Evolutionary conservation across 371 early-diverging fungal genomes (phyloP), one percentile per base, ranked within the genome.

Genomic region (Fennellomyces sp.): DNA sequence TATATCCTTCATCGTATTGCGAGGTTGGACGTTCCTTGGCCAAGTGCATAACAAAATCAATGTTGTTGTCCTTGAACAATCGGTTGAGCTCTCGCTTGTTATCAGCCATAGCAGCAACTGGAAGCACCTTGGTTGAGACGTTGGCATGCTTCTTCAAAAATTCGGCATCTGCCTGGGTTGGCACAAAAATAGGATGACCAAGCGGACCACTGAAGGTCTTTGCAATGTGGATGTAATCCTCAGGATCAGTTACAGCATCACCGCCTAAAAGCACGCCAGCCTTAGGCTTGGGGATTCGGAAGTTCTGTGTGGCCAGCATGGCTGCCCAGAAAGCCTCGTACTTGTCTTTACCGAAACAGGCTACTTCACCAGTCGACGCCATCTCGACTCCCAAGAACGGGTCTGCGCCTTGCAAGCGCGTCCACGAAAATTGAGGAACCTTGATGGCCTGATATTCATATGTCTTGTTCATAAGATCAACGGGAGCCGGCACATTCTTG

Each of bases 301-400:
- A 94, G 66, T 91, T 93, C 69, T 92, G 94, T 58, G 92, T 93
- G 33, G 95, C 84, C 54, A 87, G 83, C 17, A 95, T 80, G 7
- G 93, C 83, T 7, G 88, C 74, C 60, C 93, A 78, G 80, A 88
- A 95, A 12, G 96, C 95, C 65, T 95, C 94, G 45, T 89, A 83
- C 58, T 93, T 88, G 60, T 93, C 90, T 21, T 83, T 78, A 30
- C 97, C 97, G 60, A 97, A 97, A 78, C 96, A 95, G 1, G 97
- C 97, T 15, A 97, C 95, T 80, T 97, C 97, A 58, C 97, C 97
- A 2, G 97, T 97, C 7, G 94, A 94, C 13, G 95, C 91, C 96
- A 97, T 97, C 70, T 97, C 97, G 39, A 97, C 97, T 52, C 96
- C 96, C 54, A 97, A 82, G 80, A 94, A 86, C 28, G 97, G 96